Base-by-base conservation (phyloP, 2,329 filamentous ascomycete species). In the Colletotrichum lentis region DNA sequence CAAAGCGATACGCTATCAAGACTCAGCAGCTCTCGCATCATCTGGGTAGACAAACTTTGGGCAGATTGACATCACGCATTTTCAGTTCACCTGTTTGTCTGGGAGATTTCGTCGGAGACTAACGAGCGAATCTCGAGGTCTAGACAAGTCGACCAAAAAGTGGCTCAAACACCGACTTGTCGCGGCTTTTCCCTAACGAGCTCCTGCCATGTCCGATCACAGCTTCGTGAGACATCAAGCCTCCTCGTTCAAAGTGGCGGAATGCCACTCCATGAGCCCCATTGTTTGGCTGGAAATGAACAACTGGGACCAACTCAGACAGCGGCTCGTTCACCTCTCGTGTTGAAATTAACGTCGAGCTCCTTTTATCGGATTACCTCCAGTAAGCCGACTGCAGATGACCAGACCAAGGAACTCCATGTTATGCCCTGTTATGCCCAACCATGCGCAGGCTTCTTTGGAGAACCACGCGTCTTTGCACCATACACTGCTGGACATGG, bases 161-260 rank as follows among this genome's bases (percentile, higher is more conserved):
- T 64, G 65, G 61, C 55, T 64, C 54, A 67, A 64, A 57, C 27
- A 44, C 65, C 61, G 43, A 64, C 14, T 43, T 41, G 41, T 47
- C 31, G 22, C 53, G 14, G 10, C 39, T 18, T 67, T 54, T 16
- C 14, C 61, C 39, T 41, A 54, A 57, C 35, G 16, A 41, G 61
- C 20, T 31, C 37, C 31, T 46, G 49, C 3, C 11, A 41, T 54
- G 47, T 35, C 35, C n/a, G 54, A 49, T 54, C 61, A 49, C 20
- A 68, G 44, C 46, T 50, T 49, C 39, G 27, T n/a, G 50, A 37
- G 46, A 24, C 24, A 16, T 50, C 62, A 59, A 52, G 49, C 53
- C 39, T 64, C 37, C 35, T 64, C 61, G 47, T 59, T 49, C 49
- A n/a, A 53, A 55, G 50, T 39, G 41, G 47, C 54, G 61, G 37